Evolutionary conservation across 1,284 basidiomycete species (phyloP), one percentile per base, ranked within the genome.

Genomic region (Pseudozyma sp.): DNA sequence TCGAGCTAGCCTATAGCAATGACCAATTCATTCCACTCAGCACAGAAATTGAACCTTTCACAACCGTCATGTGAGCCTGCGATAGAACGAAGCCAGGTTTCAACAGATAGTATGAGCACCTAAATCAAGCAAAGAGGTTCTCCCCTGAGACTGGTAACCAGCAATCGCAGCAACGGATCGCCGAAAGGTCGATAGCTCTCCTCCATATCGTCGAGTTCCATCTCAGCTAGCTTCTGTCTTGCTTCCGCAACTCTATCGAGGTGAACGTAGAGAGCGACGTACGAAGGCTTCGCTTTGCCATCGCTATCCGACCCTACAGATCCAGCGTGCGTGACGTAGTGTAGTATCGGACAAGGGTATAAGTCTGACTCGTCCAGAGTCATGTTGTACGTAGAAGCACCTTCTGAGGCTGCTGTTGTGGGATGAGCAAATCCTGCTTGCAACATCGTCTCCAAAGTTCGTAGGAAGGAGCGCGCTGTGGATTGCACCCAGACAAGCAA

Each of bases 241-340:
- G 58, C 68, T 18, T 70, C 58, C 34, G 21, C 42, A 16, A 65
- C 42, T 16, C 68, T 49, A 38, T 70, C 58, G 5, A 65, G 58
- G 42, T 70, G 68, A 6, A 61, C 61, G 36, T 65, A 70, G n/a
- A 70, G 45, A 9, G 54, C 62, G 19, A 70, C 54, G 18, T 65
- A 52, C n/a, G 67, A 59, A 7, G 68, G 45, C 36, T 21, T 52
- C 5, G 18, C 31, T 13, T 8, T 52, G 31, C 13, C 8, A 35
- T 51, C 36, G 18, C 6, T 31, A 6, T 3, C 25, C 6, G 25
- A 31, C 25, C 25, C 25, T 31, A 16, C 25, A 11, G 42, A 55
- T 14, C 39, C 56, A 9, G 54, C 48, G 18, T 61, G 54, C 5
- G 62, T 61, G 34, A 54, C 68, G 43, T 65, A 70, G 25, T 65